Evolutionary conservation across 23 red algal genomes (phyloP).

Genomic region (Chondrus crispus): DNA sequence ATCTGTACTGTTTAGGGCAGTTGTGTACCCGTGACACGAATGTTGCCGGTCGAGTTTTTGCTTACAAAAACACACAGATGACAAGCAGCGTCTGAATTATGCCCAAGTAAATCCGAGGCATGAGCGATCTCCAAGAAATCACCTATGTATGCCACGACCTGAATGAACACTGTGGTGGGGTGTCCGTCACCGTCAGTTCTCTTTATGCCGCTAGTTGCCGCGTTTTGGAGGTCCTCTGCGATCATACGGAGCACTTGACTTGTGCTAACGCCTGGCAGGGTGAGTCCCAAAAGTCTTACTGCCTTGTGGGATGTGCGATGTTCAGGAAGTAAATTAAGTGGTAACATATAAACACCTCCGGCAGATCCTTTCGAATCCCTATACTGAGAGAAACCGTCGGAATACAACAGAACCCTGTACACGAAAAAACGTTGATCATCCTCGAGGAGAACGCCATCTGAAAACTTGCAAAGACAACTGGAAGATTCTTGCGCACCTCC

Average conservation of each 20-base stretch:
- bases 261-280: background rate
- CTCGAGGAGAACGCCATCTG: too few species aligned
- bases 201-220: background rate
- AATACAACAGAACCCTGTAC: background rate
- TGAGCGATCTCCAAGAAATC: background rate
- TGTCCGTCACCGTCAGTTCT: background rate
- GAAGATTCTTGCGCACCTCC: too few species aligned
- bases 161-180: background rate
- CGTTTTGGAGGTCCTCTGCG: background rate
- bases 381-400: background rate
- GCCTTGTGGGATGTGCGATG: too few species aligned
- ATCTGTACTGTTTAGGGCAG: too few species aligned
- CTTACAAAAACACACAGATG: too few species aligned
- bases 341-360: background rate
- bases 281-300: background rate
- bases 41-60: too few species aligned
- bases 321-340: too few species aligned
- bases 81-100: too few species aligned
- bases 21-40: too few species aligned
- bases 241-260: background rate
- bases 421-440: background rate
- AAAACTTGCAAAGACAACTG: too few species aligned
- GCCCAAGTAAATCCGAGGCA: background rate
- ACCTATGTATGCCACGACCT: background rate
- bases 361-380: background rate